A percentile compares a stretch with the other conserved stretches of the same genome.
Conservation (phyloP, 148 eudicot genomes). For the Rhododendron ovatum region DNA sequence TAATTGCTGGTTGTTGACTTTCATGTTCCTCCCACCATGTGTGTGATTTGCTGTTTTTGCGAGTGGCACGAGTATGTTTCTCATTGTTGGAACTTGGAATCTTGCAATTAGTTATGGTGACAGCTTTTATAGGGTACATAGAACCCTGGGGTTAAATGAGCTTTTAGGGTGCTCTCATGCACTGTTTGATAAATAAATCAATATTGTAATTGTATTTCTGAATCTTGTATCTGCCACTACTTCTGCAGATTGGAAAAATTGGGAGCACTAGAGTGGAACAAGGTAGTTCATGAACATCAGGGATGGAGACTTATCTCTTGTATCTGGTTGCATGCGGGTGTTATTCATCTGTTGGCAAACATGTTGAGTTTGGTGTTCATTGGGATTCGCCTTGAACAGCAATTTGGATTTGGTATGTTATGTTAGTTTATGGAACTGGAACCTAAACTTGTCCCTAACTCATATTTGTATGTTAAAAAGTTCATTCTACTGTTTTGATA, state of each 20-base stretch:
- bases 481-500: neutral
- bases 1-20: neutral
- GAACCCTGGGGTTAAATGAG: neutral
- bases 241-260: conserved; percentile 61
- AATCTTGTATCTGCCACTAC: neutral
- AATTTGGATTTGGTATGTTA: conserved; percentile 80
- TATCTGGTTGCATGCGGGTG: conserved; percentile 96
- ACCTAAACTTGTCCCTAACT: neutral
- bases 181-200: neutral
- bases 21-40: neutral
- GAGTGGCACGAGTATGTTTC: neutral
- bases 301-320: conserved; percentile 85
- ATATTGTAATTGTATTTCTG: neutral
- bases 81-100: neutral
- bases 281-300: conserved; percentile 60
- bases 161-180: neutral
- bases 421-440: neutral
- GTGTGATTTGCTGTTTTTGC: neutral
- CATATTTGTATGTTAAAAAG: neutral
- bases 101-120: neutral
- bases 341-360: conserved; percentile 77
- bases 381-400: conserved; percentile 94
- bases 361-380: conserved; percentile 85
- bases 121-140: neutral
- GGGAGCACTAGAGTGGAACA: conserved; percentile 76